Conservation (phyloP, 257 asterid species). For the Parsonsia alboflavescens region DNA sequence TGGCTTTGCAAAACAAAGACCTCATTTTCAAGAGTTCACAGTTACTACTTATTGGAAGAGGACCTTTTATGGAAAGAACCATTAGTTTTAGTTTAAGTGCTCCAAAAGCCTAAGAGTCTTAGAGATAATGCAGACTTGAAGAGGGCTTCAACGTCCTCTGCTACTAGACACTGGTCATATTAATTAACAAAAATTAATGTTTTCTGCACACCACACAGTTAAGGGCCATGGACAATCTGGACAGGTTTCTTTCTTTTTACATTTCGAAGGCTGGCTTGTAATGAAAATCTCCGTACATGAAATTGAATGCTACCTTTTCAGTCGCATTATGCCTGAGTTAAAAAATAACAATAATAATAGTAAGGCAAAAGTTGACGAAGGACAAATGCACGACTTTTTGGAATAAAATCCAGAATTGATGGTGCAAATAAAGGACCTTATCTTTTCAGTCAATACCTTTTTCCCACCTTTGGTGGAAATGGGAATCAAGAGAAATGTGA, state of each 20-base stretch:
- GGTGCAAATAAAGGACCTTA: background rate
- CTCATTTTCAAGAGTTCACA: background rate
- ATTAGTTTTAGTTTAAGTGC: background rate
- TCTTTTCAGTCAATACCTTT: background rate
- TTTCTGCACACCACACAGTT: background rate
- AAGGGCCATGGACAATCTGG: conserved; percentile 1
- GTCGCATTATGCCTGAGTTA: background rate
- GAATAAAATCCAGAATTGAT: background rate
- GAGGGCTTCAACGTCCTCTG: background rate
- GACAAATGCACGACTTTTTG: background rate
- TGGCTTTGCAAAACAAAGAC: background rate
- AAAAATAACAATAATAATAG: too few relatives aligned
- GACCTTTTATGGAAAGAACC: background rate
- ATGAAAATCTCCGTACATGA: background rate
- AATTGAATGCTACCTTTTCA: background rate
- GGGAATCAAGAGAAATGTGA: background rate
- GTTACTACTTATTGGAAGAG: background rate
- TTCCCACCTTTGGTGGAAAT: background rate
- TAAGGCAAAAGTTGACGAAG: background rate
- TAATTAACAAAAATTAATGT: conserved; percentile 11
- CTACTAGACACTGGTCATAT: background rate
- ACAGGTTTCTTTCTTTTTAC: background rate
- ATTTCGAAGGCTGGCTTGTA: background rate
- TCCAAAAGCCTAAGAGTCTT: background rate
- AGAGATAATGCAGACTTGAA: background rate